These are phyloP conservation scores for Canavalia ensiformis DNA, from an alignment of 306 rosid species.

Conservation along the genomic window DNA sequence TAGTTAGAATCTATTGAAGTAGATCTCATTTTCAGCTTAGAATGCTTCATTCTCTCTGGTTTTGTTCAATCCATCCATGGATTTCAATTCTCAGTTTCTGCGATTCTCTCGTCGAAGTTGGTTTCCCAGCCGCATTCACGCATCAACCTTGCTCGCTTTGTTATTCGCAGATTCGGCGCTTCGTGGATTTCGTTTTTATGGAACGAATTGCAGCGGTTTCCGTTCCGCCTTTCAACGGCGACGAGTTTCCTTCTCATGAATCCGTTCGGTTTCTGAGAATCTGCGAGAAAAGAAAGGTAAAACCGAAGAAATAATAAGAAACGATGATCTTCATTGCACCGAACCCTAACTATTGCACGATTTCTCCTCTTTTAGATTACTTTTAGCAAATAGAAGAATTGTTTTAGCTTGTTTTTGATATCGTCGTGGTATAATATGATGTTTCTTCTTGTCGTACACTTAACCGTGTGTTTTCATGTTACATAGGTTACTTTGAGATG, in stretches of 20 bases:
- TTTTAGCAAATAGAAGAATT: not conserved
- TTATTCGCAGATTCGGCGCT: not conserved
- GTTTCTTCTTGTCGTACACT: conserved; percentile 34
- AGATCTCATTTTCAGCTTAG: conserved; percentile 35
- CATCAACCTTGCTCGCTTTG: conserved; percentile 11
- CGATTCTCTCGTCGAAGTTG: conserved; percentile 16
- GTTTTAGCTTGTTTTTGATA: not conserved
- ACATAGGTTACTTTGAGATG: conserved; percentile 41
- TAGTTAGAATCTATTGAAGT: conserved; percentile 24
- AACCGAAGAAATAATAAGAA: not conserved
- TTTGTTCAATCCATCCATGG: not conserved
- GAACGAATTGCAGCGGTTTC: conserved; percentile 1
- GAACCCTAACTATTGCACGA: conserved; percentile 30
- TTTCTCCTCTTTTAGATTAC: not conserved
- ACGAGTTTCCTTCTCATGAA: not conserved
- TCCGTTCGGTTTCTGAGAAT: conserved; percentile 52
- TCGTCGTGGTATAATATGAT: not conserved
- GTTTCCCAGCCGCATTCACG: conserved; percentile 39
- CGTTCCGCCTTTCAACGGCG: not conserved
- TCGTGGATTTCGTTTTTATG: conserved; percentile 22
- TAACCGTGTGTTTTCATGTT: conserved; percentile 32
- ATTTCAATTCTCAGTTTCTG: not conserved
- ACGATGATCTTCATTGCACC: conserved; percentile 35
- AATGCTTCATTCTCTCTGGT: not conserved
- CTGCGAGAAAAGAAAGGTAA: conserved; percentile 37